Conservation (phyloP, 129 eudicot species). For the Silybum marianum region DNA sequence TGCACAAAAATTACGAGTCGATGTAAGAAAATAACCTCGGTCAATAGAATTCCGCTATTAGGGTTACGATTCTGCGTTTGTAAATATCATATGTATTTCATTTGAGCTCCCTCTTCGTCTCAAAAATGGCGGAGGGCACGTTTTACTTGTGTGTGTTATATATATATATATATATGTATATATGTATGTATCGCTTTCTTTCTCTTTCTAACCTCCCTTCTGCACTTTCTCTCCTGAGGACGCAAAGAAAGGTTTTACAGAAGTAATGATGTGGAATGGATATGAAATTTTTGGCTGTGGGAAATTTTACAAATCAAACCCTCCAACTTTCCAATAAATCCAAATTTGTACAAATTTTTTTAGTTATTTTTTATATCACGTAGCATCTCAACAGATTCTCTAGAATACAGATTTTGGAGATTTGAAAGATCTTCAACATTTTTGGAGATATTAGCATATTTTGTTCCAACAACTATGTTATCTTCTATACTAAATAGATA, state of each 20-base stretch:
- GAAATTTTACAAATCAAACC: background rate
- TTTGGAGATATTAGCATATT: too few species aligned
- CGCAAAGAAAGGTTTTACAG: slow-evolving; percentile 25
- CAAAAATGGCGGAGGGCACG: slow-evolving; percentile 32
- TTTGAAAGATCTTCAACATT: too few species aligned
- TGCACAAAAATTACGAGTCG: background rate
- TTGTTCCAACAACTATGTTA: too few species aligned
- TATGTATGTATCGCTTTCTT: slow-evolving; percentile 22
- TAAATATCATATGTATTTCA: slow-evolving; percentile 1
- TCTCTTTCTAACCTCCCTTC: slow-evolving; percentile 10
- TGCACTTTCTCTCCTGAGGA: slow-evolving; percentile 13
- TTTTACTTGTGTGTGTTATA: slow-evolving; percentile 18
- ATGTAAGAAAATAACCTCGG: slow-evolving; percentile 17
- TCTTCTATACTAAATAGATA: too few species aligned
- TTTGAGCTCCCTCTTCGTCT: slow-evolving; percentile 17
- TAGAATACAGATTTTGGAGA: too few species aligned
- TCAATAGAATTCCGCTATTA: slow-evolving; percentile 22
- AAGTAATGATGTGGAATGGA: slow-evolving; percentile 3
- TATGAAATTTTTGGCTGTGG: background rate
- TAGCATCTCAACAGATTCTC: too few species aligned
- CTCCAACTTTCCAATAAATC: background rate
- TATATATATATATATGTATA: background rate
- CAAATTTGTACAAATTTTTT: background rate
- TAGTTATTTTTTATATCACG: too few species aligned
- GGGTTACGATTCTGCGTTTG: slow-evolving; percentile 17